These are phyloP conservation scores for Jacaranda mimosifolia DNA, from an alignment of 257 asterid species.

Conservation along the genomic window DNA sequence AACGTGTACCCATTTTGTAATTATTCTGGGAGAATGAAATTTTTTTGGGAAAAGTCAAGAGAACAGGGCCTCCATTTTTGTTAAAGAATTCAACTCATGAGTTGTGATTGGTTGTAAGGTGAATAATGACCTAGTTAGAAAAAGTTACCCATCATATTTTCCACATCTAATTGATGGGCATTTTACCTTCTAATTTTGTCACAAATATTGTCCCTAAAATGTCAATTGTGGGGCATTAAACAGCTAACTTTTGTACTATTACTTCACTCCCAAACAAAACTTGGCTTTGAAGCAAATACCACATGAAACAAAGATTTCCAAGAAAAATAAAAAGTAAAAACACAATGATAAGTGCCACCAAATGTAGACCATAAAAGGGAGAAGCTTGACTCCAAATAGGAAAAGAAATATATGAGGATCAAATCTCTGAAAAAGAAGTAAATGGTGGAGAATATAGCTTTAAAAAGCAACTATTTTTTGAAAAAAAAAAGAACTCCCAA, in stretches of 20 bases:
- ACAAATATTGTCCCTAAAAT: constrained; percentile 1
- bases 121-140: no score
- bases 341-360: constrained; percentile 38
- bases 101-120: no score
- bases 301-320: constrained; percentile 33
- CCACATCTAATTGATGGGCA: background rate
- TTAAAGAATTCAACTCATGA: no score
- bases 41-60: no score
- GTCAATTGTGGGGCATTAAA: constrained; percentile 44
- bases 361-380: constrained; percentile 39
- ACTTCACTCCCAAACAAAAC: constrained; percentile 46
- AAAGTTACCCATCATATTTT: background rate
- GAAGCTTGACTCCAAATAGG: constrained; percentile 23
- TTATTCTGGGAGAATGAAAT: no score
- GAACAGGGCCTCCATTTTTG: no score
- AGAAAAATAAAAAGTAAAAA: background rate
- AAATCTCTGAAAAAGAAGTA: constrained; percentile 44
- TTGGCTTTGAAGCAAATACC: constrained; percentile 47
- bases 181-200: background rate
- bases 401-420: constrained; percentile 21
- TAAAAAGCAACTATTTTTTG: background rate
- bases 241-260: constrained; percentile 42
- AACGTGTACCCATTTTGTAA: no score
- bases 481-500: background rate
- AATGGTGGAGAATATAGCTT: constrained; percentile 42